A percentile compares a stretch with the other conserved stretches of the same genome.
These are phyloP conservation scores for Tulasnella sp. DNA, from an alignment of 768 basidiomycete genomes.

Conservation along the genomic window DNA sequence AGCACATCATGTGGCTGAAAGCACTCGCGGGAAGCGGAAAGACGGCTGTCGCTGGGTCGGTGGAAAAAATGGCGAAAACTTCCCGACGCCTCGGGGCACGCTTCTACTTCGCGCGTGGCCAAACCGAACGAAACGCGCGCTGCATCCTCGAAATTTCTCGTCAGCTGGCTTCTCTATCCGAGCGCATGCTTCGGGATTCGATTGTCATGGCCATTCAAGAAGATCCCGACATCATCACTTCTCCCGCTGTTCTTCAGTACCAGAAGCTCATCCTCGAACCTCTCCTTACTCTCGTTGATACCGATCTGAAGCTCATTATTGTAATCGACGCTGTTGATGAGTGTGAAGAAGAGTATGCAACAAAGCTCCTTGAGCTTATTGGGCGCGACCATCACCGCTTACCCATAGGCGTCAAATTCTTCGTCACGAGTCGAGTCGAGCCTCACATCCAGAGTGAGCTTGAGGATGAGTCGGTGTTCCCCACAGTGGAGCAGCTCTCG, in stretches of 20 bases:
- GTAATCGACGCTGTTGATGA: slow-evolving; percentile 33
- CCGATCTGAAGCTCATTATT: slow-evolving; percentile 22
- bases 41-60: too few species aligned
- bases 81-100: too few species aligned
- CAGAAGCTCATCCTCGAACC: slow-evolving; percentile 18
- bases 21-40: too few species aligned
- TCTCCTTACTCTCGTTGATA: background rate
- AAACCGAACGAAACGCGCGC: too few species aligned
- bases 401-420: slow-evolving; percentile 26
- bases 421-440: slow-evolving; percentile 28
- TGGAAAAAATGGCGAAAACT: too few species aligned
- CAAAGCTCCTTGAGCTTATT: background rate
- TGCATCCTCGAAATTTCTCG: too few species aligned
- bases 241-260: slow-evolving; percentile 20
- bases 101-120: too few species aligned
- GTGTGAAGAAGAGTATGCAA: slow-evolving; percentile 14
- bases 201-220: background rate
- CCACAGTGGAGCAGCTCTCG: background rate
- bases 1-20: too few species aligned
- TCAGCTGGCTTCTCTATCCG: too few species aligned
- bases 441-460: slow-evolving; percentile 21
- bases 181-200: too few species aligned
- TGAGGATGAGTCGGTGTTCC: background rate
- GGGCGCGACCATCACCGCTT: slow-evolving; percentile 17
- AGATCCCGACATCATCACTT: background rate